Evolutionary conservation across 2,329 filamentous ascomycete species (phyloP), one percentile per base, ranked within the genome.

Genomic region (Curvularia lunata): DNA sequence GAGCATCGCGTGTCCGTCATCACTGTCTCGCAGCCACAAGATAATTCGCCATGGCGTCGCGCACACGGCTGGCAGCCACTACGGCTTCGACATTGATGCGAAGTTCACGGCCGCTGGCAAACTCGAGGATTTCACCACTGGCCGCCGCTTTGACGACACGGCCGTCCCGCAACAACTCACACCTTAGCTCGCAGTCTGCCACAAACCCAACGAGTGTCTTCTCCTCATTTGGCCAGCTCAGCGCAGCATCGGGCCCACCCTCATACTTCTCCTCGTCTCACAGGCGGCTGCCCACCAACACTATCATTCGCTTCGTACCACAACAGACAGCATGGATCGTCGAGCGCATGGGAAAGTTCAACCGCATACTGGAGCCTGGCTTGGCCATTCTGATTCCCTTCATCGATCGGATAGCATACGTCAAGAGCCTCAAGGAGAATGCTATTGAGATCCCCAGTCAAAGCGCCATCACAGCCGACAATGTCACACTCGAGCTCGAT

Each of bases 261-360:
- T 88, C 90, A n/a, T 96, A 96, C 79, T 96, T 96, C 78, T 89
- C 90, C 74, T 89, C 90, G 75, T 71, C 72, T 32, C 85, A 83
- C 45, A 80, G 81, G 43, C 78, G 83, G 21, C 84, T 97, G 51
- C 95, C 95, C 27, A 91, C 93, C 67, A 99, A 99, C 80, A 99
- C 95, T 4, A 83, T 99, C 62, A 83, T 99, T 70, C 91, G 94
- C 59, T 99, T 98, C 79, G 95, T 99, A 41, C 95, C 95, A n/a
- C 95, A 99, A 80, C 95, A 99, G 82, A 98, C 94, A 69, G 95
- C 95, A 77, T 99, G 95, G 95, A 94, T 99, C 58, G 95, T 99
- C 56, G 95, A 99, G 85, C 93, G 95, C 74, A 99, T 99, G 95
- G 95, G 95, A 71, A 95, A 93, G 79, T 99, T 97, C 82, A 90